Evolutionary conservation across 2,329 filamentous ascomycete species (phyloP).

Genomic region (Metarhizium sp.): DNA sequence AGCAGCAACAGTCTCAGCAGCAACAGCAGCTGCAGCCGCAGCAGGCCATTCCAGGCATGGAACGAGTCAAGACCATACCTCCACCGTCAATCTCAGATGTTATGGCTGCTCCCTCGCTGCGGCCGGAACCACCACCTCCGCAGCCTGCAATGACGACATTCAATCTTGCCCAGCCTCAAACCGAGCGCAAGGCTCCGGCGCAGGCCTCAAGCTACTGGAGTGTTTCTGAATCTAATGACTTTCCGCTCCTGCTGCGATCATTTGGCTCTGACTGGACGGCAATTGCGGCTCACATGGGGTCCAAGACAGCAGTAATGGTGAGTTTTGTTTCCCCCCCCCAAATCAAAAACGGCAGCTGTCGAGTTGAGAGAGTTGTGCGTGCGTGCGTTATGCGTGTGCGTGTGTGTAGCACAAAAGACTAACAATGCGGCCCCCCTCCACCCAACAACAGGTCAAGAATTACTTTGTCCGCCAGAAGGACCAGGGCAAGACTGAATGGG

Average conservation of each 20-base stretch:
- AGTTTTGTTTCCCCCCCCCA: constrained; percentile 15
- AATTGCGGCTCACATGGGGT: constrained; percentile 71
- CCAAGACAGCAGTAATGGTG: constrained; percentile 83
- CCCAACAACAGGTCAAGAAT: constrained; percentile 50
- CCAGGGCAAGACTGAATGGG: constrained; percentile 48
- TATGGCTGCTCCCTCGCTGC: constrained; percentile 46
- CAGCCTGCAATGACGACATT: constrained; percentile 41
- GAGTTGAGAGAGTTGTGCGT: constrained; percentile 1
- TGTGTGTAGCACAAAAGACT: constrained; percentile 3
- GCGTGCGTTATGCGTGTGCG: background rate
- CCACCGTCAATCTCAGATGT: constrained; percentile 38
- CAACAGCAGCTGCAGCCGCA: constrained; percentile 7
- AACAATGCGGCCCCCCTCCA: constrained; percentile 1
- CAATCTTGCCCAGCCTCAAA: constrained; percentile 34
- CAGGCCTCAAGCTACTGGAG: constrained; percentile 81
- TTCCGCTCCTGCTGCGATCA: constrained; percentile 59
- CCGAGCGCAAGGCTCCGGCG: constrained; percentile 41
- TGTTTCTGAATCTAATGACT: constrained; percentile 70
- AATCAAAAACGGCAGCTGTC: background rate
- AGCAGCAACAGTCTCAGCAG: background rate
- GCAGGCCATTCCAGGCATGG: constrained; percentile 19
- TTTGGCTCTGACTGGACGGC: constrained; percentile 73
- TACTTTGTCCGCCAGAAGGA: constrained; percentile 57
- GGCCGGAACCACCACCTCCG: constrained; percentile 41
- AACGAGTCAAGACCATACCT: constrained; percentile 25